Evolutionary conservation across 441 rosid species (phyloP), one percentile per base, ranked within the genome.

Genomic region (Gossypium trilobum): DNA sequence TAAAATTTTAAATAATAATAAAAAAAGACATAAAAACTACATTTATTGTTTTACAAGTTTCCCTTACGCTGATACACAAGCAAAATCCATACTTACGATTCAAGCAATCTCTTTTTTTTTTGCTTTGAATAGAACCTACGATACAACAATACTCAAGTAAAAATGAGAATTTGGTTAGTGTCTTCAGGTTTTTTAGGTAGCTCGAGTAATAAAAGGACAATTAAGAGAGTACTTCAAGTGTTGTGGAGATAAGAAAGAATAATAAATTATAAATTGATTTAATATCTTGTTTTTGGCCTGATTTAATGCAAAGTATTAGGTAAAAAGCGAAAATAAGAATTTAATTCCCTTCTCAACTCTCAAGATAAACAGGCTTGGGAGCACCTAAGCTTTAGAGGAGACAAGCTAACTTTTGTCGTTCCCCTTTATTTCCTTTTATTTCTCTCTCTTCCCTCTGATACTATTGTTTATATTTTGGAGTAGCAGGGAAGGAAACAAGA

Each of bases 291-390:
- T 27, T 27, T 3, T 27, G 5, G 31, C 31, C 31, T 27, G 31
- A 27, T 27, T 27, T 27, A 42, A 10, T 20, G 27, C 60, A 22
- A 56, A 22, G 31, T 4, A 4, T 10, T 56, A 23, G 31, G 33
- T 57, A 57, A 57, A 57, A 57, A 57, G 61, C 25, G 33, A 57
- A 83, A 77, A 25, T 3, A 59, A 80, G 83, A 82, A 87, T 81
- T 73, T 54, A 83, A 84, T 90, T 85, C 92, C 71, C 89, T 86
- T 87, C 83, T 81, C 86, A 79, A 73, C 80, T 87, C 86, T 76
- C 75, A 78, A 83, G 82, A 80, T 78, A 82, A 83, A 75, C 80
- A 75, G 72, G 78, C 79, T 79, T 79, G 68, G 71, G 67, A 74
- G 61, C 58, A 80, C 72, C 77, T 69, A 73, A 73, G 80, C 87